Base-by-base conservation (phyloP, 208 protist genomes). In the Trypanosomatidae sp. region DNA sequence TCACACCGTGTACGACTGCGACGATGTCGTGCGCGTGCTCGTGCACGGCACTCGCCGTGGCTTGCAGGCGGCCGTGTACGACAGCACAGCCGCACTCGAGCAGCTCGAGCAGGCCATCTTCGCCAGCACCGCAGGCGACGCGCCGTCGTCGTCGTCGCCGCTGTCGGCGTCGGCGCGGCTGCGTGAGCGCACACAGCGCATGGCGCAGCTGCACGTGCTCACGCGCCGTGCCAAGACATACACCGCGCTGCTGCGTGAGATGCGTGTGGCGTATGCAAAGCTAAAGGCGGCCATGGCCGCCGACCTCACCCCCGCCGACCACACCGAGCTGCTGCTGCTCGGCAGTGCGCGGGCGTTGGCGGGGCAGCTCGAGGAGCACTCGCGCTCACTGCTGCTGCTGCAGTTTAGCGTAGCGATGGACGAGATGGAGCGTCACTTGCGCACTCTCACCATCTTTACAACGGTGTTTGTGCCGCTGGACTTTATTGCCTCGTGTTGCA, bases 391-490 rank as follows among this genome's bases (percentile, higher is more conserved):
- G 8, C 41, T 79, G 15, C 56, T 65, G 19, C 61, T 82, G 4
- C 69, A 82, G 50, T 70, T 87, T 30, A 70, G 53, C 8, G 56
- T 67, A 0, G 68, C 73, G 18, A 67, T 68, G 50, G 71, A 74
- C 37, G 48, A 66, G 27, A 59, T 74, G 28, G 63, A 76, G 48
- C 46, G 48, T n/a, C 59, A 80, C 33, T 45, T 82, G 40, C 62
- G 69, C 22, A 69, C 67, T 2, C 60, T 82, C 4, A 77, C 77
- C 7, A 50, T 82, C 21, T 87, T 88, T 39, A 72, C 59, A 13
- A 80, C 66, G 4, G 42, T 76, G 6, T 82, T 82, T 40, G 75
- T 77, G 6, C 62, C 77, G 3, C 44, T 82, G 1, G 60, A 72
- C 38, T 80, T 87, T 33, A 62, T 82, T 21, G 47, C 55, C 38